A percentile compares a stretch with the other conserved stretches of the same genome.
phyloP scores from a whole-genome alignment of 345 rosid genomes.

The Rhodomyrtus tomentosa region DNA sequence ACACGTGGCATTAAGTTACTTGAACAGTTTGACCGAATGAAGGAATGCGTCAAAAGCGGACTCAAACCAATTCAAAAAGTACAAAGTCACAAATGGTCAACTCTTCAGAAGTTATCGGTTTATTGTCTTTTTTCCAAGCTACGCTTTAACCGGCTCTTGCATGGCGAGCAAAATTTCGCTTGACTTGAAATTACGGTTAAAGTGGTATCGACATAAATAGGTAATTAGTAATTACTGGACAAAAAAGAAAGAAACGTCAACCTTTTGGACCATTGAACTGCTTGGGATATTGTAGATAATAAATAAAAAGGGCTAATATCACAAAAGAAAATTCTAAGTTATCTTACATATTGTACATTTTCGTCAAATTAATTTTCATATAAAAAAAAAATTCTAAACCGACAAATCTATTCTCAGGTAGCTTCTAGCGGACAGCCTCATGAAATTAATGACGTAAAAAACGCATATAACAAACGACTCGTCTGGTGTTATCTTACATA shows the following conservation, averaged over 20 bases:
- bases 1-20: neutral
- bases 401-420: neutral
- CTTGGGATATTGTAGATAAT: neutral
- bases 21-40: neutral
- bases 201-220: neutral
- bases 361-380: too few relatives aligned
- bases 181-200: neutral
- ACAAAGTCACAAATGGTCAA: neutral
- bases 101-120: neutral
- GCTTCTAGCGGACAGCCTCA: neutral
- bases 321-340: too few relatives aligned
- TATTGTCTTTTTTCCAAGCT: neutral
- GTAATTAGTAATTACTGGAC: neutral
- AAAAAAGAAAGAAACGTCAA: neutral
- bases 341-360: neutral
- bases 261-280: neutral
- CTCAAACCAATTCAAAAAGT: neutral
- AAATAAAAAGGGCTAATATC: neutral
- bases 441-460: neutral
- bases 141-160: neutral
- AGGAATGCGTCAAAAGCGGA: neutral
- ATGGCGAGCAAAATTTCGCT: neutral
- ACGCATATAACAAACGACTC: neutral
- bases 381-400: too few relatives aligned
- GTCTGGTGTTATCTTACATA: neutral